These are phyloP conservation scores for Luzula sylvatica DNA, from an alignment of 176 grass and related monocot species.

Conservation along the genomic window DNA sequence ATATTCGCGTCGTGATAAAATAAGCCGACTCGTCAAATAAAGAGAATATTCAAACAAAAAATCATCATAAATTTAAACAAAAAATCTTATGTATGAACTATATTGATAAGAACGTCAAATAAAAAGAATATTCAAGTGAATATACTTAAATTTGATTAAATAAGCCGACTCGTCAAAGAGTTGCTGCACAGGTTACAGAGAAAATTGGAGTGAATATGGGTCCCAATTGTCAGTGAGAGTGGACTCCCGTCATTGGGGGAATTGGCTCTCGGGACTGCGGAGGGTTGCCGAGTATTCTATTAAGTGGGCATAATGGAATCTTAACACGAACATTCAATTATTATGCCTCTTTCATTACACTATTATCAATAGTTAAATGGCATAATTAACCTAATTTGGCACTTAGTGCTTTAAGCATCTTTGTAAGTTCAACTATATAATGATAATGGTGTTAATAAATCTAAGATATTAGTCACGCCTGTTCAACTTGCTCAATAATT, in stretches of 20 bases:
- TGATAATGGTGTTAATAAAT: background rate
- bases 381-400: background rate
- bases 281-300: too few relatives aligned
- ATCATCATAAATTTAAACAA: too few relatives aligned
- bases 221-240: background rate
- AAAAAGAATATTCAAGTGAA: too few relatives aligned
- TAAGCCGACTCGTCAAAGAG: background rate
- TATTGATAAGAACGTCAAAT: too few relatives aligned
- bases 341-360: background rate
- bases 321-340: conserved; percentile 1
- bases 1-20: too few relatives aligned
- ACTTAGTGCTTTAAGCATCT: conserved; percentile 7
- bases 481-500: too few relatives aligned
- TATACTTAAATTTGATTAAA: too few relatives aligned
- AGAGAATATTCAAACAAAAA: too few relatives aligned
- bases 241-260: background rate
- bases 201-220: background rate
- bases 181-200: background rate
- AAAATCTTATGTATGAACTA: too few relatives aligned
- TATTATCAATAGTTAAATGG: background rate
- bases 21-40: too few relatives aligned
- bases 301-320: background rate
- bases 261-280: too few relatives aligned
- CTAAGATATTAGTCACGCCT: background rate
- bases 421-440: background rate